Base-by-base conservation (phyloP, 2,329 filamentous ascomycete species). In the Colletotrichum agaves region DNA sequence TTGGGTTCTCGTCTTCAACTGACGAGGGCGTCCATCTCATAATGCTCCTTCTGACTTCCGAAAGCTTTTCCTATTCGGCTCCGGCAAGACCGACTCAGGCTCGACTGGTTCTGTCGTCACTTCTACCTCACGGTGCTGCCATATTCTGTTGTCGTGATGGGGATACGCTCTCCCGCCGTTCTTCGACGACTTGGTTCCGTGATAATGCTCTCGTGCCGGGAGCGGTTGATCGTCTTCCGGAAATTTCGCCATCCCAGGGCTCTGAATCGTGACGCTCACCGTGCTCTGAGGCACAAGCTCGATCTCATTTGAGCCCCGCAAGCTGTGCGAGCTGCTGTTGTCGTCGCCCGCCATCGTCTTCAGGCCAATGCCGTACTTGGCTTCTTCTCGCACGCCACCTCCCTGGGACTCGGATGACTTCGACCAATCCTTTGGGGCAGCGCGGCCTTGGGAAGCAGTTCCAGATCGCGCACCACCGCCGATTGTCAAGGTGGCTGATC, bases 321-420 rank as follows among this genome's bases (percentile, higher is more conserved):
- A 68, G 65, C 65, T 65, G 3, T 55, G 65, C 3, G 61, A 64
- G 35, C 65, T 68, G 27, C 69, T 67, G 31, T 60, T 67, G 21
- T 71, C 70, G 53, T 69, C 69, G 31, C 64, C 60, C 7, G 62
- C 69, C 59, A 67, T 69, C 0, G 70, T 71, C 27, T 67, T 60
- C n/a, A 71, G 69, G 6, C 70, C 70, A 53, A 71, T 71, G 33
- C 70, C 70, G 19, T 68, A 68, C 55, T 68, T 68, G 23, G 65
- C 47, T 21, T 68, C 65, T 8, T 68, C 65, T 17, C 61, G 61
- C 2, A 60, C 27, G 3, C 10, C 43, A 1, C 33, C 41, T 11
- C n/a, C 39, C 2, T 13, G 39, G 5, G 27, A 12, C 5, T 60
- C 53, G 6, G 61, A 15, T 3, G 60, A 2, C 31, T 60, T 67